Conservation (phyloP, 257 asterid genomes). For the Haberlea rhodopensis region DNA sequence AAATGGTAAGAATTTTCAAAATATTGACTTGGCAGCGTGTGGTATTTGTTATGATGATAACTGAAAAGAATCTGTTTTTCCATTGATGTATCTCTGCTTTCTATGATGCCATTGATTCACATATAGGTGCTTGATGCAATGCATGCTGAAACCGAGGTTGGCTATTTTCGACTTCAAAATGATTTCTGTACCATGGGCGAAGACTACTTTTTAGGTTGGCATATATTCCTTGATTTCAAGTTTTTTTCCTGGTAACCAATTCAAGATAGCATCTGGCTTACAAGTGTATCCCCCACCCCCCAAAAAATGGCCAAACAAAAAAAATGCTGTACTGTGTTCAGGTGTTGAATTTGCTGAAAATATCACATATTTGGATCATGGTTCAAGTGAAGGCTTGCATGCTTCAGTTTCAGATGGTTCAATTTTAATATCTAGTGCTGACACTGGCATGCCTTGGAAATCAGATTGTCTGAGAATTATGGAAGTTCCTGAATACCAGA, state of each 20-base stretch:
- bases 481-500: slow-evolving; percentile 42
- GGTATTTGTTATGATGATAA: too few relatives aligned
- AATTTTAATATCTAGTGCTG: slow-evolving; percentile 36
- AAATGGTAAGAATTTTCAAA: too few relatives aligned
- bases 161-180: slow-evolving; percentile 50
- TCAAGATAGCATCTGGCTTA: neutral
- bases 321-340: slow-evolving; percentile 28
- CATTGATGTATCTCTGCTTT: neutral
- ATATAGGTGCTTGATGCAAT: slow-evolving; percentile 54
- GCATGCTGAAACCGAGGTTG: slow-evolving; percentile 48
- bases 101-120: slow-evolving; percentile 15
- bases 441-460: slow-evolving; percentile 46
- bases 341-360: slow-evolving; percentile 76
- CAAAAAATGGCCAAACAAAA: slow-evolving; percentile 1
- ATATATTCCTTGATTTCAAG: slow-evolving; percentile 4
- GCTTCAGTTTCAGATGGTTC: slow-evolving; percentile 45
- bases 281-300: neutral
- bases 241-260: neutral
- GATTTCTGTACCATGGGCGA: slow-evolving; percentile 67
- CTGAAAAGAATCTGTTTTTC: neutral
- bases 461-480: slow-evolving; percentile 45
- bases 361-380: slow-evolving; percentile 55
- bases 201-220: slow-evolving; percentile 77
- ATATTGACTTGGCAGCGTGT: too few relatives aligned
- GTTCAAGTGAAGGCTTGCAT: slow-evolving; percentile 54